Base-by-base conservation (phyloP, 202 grass and related monocot species). In the Zizania palustris region DNA sequence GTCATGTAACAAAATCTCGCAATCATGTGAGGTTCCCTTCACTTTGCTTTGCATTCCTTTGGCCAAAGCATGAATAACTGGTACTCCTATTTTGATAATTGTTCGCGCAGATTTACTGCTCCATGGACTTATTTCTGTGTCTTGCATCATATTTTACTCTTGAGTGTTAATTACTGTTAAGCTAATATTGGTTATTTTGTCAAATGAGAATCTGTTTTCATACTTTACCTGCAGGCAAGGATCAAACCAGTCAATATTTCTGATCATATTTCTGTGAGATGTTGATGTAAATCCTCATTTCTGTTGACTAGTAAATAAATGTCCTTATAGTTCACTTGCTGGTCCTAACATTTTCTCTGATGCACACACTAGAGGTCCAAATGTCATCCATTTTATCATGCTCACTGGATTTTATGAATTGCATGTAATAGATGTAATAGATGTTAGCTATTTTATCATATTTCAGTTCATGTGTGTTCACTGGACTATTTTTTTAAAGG, bases 181-280 rank as follows among this genome's bases (percentile, higher is more conserved):
- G 35, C 54, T 55, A 41, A 35, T 56, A 57, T 71, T 34, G 51
- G 7, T 5, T 45, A 10, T 64, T 34, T 67, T 78, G 60, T 56
- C 20, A 83, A 81, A 67, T 49, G 28, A 80, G 86, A 61, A 6
- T 75, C n/a, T 62, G 7, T 77, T 59, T 76, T 77, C n/a, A 38
- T 81, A 84, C 53, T 83, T 77, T 59, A 98, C 96, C 91, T 95
- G 89, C 58, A 99, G 71, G 78, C 91, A 95, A 80, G 87, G 66
- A 80, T 99, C 89, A 67, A 89, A 67, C 96, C 96, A 99, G 62
- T 99, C 85, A 1, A 92, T 83, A 55, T 89, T 90, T 71, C 85
- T 84, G 78, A 99, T 86, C 88, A 92, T 89, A 84, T 95, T 99
- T 86, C 85, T 94, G 58, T 92, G 89, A 35, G 19, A 76, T 77